Conservation (phyloP, 768 basidiomycete genomes). For the Lactarius evosmus region DNA sequence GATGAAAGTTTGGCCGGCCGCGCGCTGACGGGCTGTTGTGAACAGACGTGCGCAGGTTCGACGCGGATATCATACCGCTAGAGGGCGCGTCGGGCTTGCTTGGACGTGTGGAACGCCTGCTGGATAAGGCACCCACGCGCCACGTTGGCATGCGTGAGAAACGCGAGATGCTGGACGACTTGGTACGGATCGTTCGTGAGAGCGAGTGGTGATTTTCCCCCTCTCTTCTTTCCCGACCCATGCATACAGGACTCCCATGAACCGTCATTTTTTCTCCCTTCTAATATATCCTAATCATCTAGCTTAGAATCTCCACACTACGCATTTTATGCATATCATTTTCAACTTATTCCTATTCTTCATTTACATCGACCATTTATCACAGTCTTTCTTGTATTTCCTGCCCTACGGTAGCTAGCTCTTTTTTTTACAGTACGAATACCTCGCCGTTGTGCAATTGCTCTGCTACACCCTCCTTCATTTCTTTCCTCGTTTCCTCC, state of each 20-base stretch:
- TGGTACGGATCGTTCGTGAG: slow-evolving; percentile 26
- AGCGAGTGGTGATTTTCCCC: slow-evolving; percentile 20
- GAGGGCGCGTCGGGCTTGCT: slow-evolving; percentile 72
- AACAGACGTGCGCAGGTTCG: slow-evolving; percentile 77
- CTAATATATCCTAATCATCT: slow-evolving; percentile 19
- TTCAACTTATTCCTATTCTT: slow-evolving; percentile 25
- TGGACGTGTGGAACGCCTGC: slow-evolving; percentile 57
- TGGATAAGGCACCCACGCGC: slow-evolving; percentile 43
- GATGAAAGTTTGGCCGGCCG: too few relatives aligned
- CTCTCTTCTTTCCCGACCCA: neutral
- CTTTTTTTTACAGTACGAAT: neutral
- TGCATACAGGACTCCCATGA: neutral
- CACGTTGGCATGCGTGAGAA: slow-evolving; percentile 45
- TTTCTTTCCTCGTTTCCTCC: neutral
- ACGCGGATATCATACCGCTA: slow-evolving; percentile 69
- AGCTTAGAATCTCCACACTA: neutral
- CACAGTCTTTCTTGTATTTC: slow-evolving; percentile 9
- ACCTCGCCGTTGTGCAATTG: neutral
- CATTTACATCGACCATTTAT: neutral
- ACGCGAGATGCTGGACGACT: slow-evolving; percentile 26
- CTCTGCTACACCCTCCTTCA: neutral
- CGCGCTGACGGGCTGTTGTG: too few relatives aligned
- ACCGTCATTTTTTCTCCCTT: neutral
- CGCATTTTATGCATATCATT: slow-evolving; percentile 14
- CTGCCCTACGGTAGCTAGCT: neutral